Evolutionary conservation across 352 stramenopile genomes (phyloP).

Genomic region (Phytophthora melonis): DNA sequence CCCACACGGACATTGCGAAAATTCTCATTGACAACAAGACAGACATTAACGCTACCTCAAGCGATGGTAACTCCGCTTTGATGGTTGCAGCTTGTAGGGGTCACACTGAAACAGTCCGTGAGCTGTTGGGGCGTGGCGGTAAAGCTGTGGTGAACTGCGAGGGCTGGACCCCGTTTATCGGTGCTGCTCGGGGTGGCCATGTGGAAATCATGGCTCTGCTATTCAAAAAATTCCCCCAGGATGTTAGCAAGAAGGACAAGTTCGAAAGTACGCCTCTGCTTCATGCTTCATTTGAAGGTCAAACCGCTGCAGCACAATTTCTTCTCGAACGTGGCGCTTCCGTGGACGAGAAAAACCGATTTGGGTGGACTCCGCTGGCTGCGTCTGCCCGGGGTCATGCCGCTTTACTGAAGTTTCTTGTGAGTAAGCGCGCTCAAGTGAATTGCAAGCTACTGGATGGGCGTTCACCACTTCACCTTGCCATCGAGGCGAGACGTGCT

Average conservation of each 20-base stretch:
- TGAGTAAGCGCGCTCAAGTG: background rate
- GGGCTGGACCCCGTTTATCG: background rate
- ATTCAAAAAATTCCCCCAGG: background rate
- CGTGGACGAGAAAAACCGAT: background rate
- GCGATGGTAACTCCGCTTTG: background rate
- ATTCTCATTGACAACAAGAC: background rate
- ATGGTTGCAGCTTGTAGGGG: background rate
- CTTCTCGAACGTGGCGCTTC: conserved; percentile 1
- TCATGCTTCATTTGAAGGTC: background rate
- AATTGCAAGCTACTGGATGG: conserved; percentile 5
- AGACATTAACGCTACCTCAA: background rate
- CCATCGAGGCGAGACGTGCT: background rate
- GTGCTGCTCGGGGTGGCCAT: background rate
- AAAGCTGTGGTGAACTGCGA: background rate
- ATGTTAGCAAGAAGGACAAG: background rate
- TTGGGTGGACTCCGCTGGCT: conserved; percentile 1
- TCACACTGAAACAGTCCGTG: background rate
- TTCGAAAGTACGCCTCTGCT: background rate
- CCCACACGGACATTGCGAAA: background rate
- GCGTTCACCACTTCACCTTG: conserved; percentile 10
- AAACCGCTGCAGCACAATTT: background rate
- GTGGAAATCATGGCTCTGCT: background rate
- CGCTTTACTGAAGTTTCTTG: background rate
- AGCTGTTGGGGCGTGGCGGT: background rate
- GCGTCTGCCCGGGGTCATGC: background rate